A percentile compares a stretch with the other conserved stretches of the same genome.
These are phyloP conservation scores for Pisolithus tinctorius DNA, from an alignment of 768 basidiomycete genomes.

Conservation along the genomic window DNA sequence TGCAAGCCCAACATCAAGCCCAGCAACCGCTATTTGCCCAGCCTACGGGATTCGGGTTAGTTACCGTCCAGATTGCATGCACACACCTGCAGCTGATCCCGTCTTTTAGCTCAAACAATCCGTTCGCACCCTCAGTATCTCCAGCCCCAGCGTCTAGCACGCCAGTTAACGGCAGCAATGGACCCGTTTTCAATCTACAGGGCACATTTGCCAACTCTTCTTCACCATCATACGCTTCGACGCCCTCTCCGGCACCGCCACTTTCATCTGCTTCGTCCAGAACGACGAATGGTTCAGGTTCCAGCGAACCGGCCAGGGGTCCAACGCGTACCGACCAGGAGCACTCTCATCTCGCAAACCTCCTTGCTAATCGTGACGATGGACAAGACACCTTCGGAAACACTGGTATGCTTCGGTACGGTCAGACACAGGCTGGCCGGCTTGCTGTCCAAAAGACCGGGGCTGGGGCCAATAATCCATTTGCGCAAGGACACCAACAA, in stretches of 20 bases:
- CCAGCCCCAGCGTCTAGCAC: slow-evolving; percentile 26
- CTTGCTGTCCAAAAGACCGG: slow-evolving; percentile 43
- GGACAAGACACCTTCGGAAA: slow-evolving; percentile 97
- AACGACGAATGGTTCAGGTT: slow-evolving; percentile 21
- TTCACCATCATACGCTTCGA: slow-evolving; percentile 24
- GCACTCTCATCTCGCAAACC: slow-evolving; percentile 63
- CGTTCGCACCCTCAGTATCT: slow-evolving; percentile 59
- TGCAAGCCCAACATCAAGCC: slow-evolving; percentile 38
- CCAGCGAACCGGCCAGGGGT: slow-evolving; percentile 11
- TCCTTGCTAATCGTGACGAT: slow-evolving; percentile 87
- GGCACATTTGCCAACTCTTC: slow-evolving; percentile 56
- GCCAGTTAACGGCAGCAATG: slow-evolving; percentile 26
- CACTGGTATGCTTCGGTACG: slow-evolving; percentile 68
- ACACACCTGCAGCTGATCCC: slow-evolving; percentile 16
- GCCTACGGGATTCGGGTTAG: slow-evolving; percentile 73
- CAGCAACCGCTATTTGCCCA: slow-evolving; percentile 47
- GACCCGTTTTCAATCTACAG: slow-evolving; percentile 59
- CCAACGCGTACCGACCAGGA: slow-evolving; percentile 56
- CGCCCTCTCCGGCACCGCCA: slow-evolving; percentile 38
- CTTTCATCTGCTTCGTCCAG: slow-evolving; percentile 35
- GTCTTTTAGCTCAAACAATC: slow-evolving; percentile 82
- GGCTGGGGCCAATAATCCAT: slow-evolving; percentile 52
- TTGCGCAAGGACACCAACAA: slow-evolving; percentile 54
- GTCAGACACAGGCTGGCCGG: slow-evolving; percentile 49
- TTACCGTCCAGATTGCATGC: slow-evolving; percentile 1